Evolutionary conservation across 148 eudicot species (phyloP).

Genomic region (Selenicereus undatus): DNA sequence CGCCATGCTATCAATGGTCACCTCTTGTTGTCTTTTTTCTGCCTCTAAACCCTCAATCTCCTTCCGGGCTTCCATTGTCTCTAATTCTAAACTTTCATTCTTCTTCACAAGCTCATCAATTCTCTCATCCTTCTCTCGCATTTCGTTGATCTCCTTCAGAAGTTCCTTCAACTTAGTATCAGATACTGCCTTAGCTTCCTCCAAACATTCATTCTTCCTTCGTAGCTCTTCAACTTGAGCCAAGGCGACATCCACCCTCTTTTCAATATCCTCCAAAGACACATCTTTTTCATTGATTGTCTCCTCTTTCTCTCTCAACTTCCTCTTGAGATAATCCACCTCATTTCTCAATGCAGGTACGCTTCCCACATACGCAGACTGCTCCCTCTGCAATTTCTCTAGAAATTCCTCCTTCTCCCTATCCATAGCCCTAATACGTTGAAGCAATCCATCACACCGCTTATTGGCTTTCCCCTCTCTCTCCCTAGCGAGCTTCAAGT

Average conservation of each 20-base stretch:
- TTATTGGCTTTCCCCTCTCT: neutral
- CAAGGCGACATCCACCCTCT: neutral
- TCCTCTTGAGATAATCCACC: neutral
- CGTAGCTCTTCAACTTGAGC: neutral
- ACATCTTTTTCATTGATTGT: neutral
- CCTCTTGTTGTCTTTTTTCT: neutral
- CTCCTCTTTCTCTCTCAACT: slow-evolving; percentile 11
- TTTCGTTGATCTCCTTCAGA: neutral
- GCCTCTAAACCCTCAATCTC: slow-evolving; percentile 16
- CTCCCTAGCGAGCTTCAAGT: slow-evolving; percentile 4
- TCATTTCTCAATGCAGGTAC: neutral
- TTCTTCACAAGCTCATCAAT: neutral
- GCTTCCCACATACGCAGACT: neutral
- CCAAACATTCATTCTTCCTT: neutral
- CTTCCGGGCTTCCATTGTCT: neutral
- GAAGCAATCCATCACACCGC: slow-evolving; percentile 3
- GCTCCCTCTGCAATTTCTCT: neutral
- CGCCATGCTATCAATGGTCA: neutral
- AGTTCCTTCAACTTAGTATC: neutral
- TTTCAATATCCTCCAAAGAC: neutral
- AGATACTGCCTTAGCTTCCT: slow-evolving; percentile 8
- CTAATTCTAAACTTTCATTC: neutral
- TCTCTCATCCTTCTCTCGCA: neutral
- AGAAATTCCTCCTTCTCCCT: neutral
- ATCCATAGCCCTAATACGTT: neutral